Evolutionary conservation across 306 rosid species (phyloP).

Genomic region (Lathyrus sativus): DNA sequence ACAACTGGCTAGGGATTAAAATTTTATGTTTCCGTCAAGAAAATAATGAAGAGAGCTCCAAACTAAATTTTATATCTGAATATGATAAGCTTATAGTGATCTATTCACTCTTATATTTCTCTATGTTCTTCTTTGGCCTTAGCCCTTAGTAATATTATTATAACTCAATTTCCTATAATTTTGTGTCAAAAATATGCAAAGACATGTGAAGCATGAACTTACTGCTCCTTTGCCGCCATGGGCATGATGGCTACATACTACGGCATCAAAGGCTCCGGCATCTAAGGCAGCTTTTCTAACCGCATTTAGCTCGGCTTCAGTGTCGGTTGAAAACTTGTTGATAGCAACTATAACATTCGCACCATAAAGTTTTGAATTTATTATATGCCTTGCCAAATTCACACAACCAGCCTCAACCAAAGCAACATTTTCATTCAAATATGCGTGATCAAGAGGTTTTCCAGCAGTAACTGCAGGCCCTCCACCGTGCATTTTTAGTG

Average conservation of each 20-base stretch:
- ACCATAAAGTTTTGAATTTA: constrained; percentile 76
- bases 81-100: constrained; percentile 5
- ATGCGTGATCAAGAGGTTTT: constrained; percentile 87
- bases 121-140: not conserved
- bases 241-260: constrained; percentile 90
- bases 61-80: constrained; percentile 8
- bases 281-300: constrained; percentile 71
- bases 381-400: constrained; percentile 81
- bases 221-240: constrained; percentile 99
- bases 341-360: constrained; percentile 94
- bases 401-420: constrained; percentile 94
- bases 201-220: constrained; percentile 41
- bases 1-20: not conserved
- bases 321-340: constrained; percentile 85
- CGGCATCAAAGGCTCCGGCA: constrained; percentile 92
- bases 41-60: constrained; percentile 14
- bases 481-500: constrained; percentile 97
- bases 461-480: constrained; percentile 97
- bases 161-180: constrained; percentile 26
- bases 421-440: constrained; percentile 72
- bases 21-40: not conserved
- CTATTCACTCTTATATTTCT: constrained; percentile 14
- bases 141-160: constrained; percentile 7
- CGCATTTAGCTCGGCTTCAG: constrained; percentile 80
- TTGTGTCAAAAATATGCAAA: constrained; percentile 26